phyloP scores from a whole-genome alignment of 768 basidiomycete species.

The Lactarius vividus region DNA sequence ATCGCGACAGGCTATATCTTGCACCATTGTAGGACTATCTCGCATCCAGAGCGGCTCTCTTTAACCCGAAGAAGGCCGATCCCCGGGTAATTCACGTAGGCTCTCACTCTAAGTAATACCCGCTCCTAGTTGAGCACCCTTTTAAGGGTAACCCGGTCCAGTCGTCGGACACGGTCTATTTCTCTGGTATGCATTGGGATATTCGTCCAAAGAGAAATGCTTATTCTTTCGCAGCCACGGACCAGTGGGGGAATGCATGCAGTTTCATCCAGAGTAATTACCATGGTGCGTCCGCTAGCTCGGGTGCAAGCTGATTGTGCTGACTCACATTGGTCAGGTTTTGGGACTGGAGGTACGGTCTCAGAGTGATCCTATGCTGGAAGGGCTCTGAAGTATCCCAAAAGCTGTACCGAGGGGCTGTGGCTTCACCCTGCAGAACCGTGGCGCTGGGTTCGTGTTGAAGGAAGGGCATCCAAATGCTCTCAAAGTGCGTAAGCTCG shows the following conservation, averaged over 20 bases:
- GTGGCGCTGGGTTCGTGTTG: constrained; percentile 82
- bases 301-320: not conserved
- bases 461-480: constrained; percentile 82
- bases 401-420: constrained; percentile 88
- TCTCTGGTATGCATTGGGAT: constrained; percentile 58
- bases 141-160: constrained; percentile 73
- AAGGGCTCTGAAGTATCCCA: constrained; percentile 1
- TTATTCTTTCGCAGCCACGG: constrained; percentile 52
- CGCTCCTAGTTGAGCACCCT: not conserved
- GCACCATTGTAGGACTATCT: constrained; percentile 69
- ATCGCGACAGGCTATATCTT: not conserved
- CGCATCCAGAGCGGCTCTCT: constrained; percentile 70
- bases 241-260: constrained; percentile 88
- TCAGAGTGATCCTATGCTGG: not conserved
- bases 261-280: constrained; percentile 90
- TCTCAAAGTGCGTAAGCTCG: constrained; percentile 50
- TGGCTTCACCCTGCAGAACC: constrained; percentile 95
- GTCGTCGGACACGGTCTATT: constrained; percentile 93
- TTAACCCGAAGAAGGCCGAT: constrained; percentile 66
- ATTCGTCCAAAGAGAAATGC: not conserved
- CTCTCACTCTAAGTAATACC: not conserved
- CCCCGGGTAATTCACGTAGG: constrained; percentile 56
- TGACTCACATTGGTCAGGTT: constrained; percentile 47
- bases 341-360: constrained; percentile 76
- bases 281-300: constrained; percentile 48